Percentiles rank a stretch among this genome's conserved stretches.
Conservation (phyloP, 2,329 filamentous ascomycete genomes). For the Aspergillus sojae region DNA sequence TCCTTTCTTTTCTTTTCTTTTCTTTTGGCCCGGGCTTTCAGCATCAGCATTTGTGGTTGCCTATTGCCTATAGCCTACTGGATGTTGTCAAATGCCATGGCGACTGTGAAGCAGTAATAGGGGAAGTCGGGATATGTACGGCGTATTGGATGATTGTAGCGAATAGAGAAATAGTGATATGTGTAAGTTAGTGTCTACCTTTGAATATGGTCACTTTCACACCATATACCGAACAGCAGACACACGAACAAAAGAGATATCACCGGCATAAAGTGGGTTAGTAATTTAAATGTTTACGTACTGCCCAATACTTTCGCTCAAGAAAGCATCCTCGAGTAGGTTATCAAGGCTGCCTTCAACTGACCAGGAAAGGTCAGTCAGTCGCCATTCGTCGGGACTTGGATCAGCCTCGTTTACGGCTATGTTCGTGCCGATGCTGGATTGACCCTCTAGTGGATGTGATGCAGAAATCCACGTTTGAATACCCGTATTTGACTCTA, state of each 20-base stretch:
- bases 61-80: too few relatives aligned
- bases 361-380: slow-evolving; percentile 12
- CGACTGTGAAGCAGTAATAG: too few relatives aligned
- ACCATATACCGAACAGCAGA: not conserved
- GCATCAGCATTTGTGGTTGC: too few relatives aligned
- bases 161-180: too few relatives aligned
- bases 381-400: not conserved
- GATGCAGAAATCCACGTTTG: not conserved
- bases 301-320: slow-evolving; percentile 1
- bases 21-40: too few relatives aligned
- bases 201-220: too few relatives aligned
- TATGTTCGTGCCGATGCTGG: not conserved
- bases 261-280: accelerated
- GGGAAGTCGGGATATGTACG: too few relatives aligned
- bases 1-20: too few relatives aligned
- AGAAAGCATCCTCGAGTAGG: not conserved
- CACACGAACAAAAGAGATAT: not conserved
- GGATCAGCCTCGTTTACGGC: not conserved
- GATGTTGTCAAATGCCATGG: too few relatives aligned
- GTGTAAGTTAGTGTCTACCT: too few relatives aligned
- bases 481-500: not conserved
- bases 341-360: slow-evolving; percentile 11
- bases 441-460: not conserved
- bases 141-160: too few relatives aligned
- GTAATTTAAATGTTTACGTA: not conserved